Percentiles rank a stretch among this genome's conserved stretches.
Evolutionary conservation across 2,329 filamentous ascomycete species (phyloP).

Genomic region (Venturia effusa): DNA sequence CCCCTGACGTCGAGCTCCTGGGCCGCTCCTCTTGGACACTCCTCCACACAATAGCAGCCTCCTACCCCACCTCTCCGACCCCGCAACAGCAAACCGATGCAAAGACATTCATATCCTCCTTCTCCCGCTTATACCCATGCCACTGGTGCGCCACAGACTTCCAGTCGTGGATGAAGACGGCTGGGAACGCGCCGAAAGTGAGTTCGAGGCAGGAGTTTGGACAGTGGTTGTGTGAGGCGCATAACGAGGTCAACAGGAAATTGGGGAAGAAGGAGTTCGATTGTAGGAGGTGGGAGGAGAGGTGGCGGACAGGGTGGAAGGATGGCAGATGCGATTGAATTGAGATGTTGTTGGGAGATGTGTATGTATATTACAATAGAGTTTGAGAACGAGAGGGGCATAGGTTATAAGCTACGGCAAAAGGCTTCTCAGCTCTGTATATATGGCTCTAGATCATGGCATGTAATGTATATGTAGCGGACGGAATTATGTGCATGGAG

Average conservation of each 20-base stretch:
- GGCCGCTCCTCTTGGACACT: constrained; percentile 89
- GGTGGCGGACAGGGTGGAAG: constrained; percentile 85
- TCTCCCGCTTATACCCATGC: constrained; percentile 85
- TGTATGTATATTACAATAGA: neutral
- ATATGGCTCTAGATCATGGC: neutral
- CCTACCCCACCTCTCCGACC: constrained; percentile 65
- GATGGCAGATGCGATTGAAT: constrained; percentile 53
- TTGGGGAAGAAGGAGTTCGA: constrained; percentile 86
- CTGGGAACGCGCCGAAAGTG: constrained; percentile 52
- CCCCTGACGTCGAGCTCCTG: constrained; percentile 77
- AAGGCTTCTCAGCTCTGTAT: constrained; percentile 3
- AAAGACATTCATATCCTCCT: constrained; percentile 64
- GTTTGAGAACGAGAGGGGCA: neutral
- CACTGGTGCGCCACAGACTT: constrained; percentile 95
- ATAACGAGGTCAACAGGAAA: constrained; percentile 82
- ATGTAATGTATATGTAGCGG: neutral
- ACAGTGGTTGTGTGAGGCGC: constrained; percentile 72
- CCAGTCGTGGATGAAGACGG: constrained; percentile 59
- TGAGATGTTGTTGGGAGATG: neutral
- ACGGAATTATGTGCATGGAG: too few relatives aligned
- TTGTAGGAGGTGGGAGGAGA: constrained; percentile 81
- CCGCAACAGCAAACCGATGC: constrained; percentile 64
- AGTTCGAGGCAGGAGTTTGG: constrained; percentile 59
- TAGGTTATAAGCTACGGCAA: neutral
- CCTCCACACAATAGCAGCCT: constrained; percentile 80